Conservation (phyloP, 495 filamentous ascomycete species). For the Aspergillus bertholletiae region DNA sequence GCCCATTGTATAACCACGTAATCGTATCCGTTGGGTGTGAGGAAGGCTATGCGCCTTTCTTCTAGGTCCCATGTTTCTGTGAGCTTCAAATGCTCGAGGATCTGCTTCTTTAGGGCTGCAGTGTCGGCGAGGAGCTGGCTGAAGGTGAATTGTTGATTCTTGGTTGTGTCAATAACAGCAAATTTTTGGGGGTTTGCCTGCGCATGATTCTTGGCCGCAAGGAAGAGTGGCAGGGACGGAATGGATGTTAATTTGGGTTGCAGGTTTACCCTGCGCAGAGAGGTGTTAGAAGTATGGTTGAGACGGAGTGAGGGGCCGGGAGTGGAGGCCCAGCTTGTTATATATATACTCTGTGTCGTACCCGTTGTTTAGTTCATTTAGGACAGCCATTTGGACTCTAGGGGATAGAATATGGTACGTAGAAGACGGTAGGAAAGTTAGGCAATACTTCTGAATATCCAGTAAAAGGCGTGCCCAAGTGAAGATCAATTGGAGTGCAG, state of each 20-base stretch:
- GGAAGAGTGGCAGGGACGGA: conserved; percentile 73
- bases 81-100: conserved; percentile 46
- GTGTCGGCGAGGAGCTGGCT: conserved; percentile 75
- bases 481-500: not conserved
- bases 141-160: conserved; percentile 72
- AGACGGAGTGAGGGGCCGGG: not conserved
- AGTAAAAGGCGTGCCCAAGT: not conserved
- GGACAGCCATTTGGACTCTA: not conserved
- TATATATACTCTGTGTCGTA: no score
- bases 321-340: not conserved
- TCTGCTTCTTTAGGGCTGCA: conserved; percentile 56
- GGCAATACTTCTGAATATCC: not conserved
- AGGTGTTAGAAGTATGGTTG: not conserved
- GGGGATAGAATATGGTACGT: not conserved
- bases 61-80: conserved; percentile 52
- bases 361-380: not conserved
- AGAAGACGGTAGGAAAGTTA: not conserved
- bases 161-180: conserved; percentile 71
- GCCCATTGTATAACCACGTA: conserved; percentile 73
- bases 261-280: not conserved
- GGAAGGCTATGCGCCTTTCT: conserved; percentile 74
- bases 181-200: conserved; percentile 62
- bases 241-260: conserved; percentile 27
- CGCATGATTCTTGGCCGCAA: conserved; percentile 45
- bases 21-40: conserved; percentile 88